Evolutionary conservation across 2,329 filamentous ascomycete species (phyloP).

Genomic region (Fusarium lyarnte): DNA sequence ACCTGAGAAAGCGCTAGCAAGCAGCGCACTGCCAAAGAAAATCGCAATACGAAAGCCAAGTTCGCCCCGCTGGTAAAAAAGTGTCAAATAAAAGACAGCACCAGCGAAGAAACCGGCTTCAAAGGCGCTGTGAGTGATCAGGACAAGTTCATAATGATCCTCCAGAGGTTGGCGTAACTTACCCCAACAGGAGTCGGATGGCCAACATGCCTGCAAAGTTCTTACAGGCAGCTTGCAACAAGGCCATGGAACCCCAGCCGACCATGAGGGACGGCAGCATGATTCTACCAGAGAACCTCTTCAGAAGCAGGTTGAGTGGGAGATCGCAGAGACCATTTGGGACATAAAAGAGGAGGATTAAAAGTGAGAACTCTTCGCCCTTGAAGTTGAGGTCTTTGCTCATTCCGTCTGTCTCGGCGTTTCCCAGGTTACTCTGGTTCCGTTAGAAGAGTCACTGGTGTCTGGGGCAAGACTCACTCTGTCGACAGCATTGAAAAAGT

Average conservation of each 20-base stretch:
- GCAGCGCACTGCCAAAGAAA: constrained; percentile 66
- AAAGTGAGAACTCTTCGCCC: constrained; percentile 54
- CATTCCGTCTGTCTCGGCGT: constrained; percentile 60
- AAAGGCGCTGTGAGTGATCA: not conserved
- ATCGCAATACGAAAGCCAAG: constrained; percentile 56
- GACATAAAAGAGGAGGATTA: constrained; percentile 61
- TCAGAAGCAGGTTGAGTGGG: constrained; percentile 39
- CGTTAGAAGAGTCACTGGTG: not conserved
- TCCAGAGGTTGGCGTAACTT: not conserved
- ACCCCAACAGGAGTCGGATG: not conserved
- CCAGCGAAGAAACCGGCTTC: constrained; percentile 1
- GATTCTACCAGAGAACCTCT: constrained; percentile 51
- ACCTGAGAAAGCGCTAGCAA: constrained; percentile 74
- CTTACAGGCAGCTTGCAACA: constrained; percentile 55
- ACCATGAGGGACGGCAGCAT: constrained; percentile 53
- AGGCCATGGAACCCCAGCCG: constrained; percentile 55
- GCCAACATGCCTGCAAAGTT: constrained; percentile 52
- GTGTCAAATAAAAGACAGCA: not conserved
- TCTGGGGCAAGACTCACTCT: not conserved
- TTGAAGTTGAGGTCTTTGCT: constrained; percentile 52
- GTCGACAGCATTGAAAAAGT: constrained; percentile 4
- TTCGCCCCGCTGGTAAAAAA: not conserved
- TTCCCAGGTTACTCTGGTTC: constrained; percentile 55
- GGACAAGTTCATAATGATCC: not conserved
- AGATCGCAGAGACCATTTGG: constrained; percentile 47